Base-by-base conservation (phyloP, 2,329 filamentous ascomycete genomes). In the Lasiodiplodia sp. region DNA sequence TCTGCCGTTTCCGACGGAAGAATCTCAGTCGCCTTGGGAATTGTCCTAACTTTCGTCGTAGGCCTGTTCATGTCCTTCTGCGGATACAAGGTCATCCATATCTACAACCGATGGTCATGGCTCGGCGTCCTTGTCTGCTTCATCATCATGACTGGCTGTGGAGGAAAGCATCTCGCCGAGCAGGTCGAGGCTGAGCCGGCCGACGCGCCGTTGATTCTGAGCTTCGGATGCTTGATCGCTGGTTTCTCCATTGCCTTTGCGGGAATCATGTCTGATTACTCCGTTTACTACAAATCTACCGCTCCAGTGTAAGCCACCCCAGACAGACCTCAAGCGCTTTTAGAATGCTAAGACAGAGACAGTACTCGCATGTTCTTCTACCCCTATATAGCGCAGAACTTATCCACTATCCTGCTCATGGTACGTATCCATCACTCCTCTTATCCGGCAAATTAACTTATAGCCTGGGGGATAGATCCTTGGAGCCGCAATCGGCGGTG, bases 161-260 rank as follows among this genome's bases (percentile, higher is more conserved):
- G 87, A 38, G 86, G 85, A 0, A 80, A 80, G 4, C 75, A 82
- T 18, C 81, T 89, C 31, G 76, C 74, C 16, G 75, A 86, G 31
- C 88, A 89, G 74, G 80, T 81, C 0, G 69, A 74, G 18, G 73
- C 82, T 1, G 73, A 77, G 23, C 76, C 85, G 0, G 75, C 77
- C 4, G 81, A 82, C 0, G 83, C 86, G 0, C 75, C 80, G 2
- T 77, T 81, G 12, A 77, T 89, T 2, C 74, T 90, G 5, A 85
- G 82, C 37, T 91, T 88, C 70, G 87, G 83, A 58, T 88, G 87
- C 78, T 84, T 89, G 64, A 84, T 91, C 4, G 87, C 88, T 0
- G 86, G 86, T 0, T 90, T 89, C 74, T 86, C 89, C 81, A 83
- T 91, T 2, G 88, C 89, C 0, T 91, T 86, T 83, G 86, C 84